Percentiles rank a stretch among this genome's conserved stretches.
These are phyloP conservation scores for Neocallimastix lanati DNA, from an alignment of 192 early-diverging fungal species.

Conservation along the genomic window DNA sequence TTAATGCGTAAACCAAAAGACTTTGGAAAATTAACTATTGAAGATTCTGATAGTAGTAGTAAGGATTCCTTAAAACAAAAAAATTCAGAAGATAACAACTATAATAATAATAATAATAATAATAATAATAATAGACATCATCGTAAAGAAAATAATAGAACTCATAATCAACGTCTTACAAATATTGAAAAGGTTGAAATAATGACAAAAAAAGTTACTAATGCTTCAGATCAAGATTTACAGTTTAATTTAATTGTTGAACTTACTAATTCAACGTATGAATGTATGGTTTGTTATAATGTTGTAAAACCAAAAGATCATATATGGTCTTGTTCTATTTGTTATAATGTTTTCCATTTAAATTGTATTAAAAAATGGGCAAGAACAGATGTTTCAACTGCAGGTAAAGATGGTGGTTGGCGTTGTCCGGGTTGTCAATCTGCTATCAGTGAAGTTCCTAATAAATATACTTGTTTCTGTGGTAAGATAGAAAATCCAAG, in stretches of 20 bases:
- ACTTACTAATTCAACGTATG: constrained; percentile 52
- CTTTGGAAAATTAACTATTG: neutral
- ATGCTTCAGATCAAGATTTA: neutral
- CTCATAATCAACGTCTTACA: neutral
- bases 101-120: neutral
- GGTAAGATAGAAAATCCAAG: constrained; percentile 57
- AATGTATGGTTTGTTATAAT: constrained; percentile 97
- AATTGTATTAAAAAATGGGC: constrained; percentile 72
- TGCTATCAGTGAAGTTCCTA: constrained; percentile 38
- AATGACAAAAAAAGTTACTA: neutral
- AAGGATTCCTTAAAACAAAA: neutral
- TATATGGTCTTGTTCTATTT: constrained; percentile 70
- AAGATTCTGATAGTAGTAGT: neutral
- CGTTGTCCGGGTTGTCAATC: constrained; percentile 87
- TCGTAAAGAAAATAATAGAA: neutral
- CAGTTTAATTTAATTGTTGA: constrained; percentile 7
- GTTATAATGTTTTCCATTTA: constrained; percentile 82
- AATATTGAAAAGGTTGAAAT: neutral
- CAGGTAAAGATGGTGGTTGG: constrained; percentile 27
- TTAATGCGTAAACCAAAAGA: neutral
- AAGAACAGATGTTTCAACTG: constrained; percentile 7
- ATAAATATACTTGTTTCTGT: constrained; percentile 75
- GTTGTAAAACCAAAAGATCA: constrained; percentile 42
- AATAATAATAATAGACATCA: neutral
- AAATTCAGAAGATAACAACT: neutral